These are phyloP conservation scores for Vaucheria bursata DNA, from an alignment of 352 stramenopile genomes.

Conservation along the genomic window DNA sequence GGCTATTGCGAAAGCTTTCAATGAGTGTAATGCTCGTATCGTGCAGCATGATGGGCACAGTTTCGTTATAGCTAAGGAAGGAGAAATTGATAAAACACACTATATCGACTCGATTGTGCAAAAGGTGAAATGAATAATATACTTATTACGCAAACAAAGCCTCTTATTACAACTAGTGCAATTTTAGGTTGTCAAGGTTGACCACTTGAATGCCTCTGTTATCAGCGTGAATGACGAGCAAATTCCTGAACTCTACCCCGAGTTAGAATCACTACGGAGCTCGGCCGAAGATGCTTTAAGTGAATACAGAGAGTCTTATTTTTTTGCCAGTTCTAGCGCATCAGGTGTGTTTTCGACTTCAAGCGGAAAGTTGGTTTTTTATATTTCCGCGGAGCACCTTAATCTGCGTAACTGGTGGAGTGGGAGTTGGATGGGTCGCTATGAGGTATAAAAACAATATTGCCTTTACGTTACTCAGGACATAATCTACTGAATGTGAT, in stretches of 20 bases:
- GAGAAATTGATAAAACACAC: neutral
- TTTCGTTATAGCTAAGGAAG: slow-evolving; percentile 5
- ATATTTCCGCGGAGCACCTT: slow-evolving; percentile 28
- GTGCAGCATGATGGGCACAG: neutral
- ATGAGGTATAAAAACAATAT: neutral
- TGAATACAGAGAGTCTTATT: neutral
- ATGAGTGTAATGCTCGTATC: neutral
- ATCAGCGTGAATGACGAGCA: neutral
- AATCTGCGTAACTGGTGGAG: slow-evolving; percentile 47
- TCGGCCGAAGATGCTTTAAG: neutral
- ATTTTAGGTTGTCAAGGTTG: neutral
- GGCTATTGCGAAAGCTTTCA: neutral
- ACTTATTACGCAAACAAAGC: neutral
- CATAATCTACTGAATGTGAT: too few species aligned
- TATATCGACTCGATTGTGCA: neutral
- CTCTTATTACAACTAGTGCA: neutral
- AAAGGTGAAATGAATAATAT: neutral
- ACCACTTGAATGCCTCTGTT: neutral
- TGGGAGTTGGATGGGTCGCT: slow-evolving; percentile 34
- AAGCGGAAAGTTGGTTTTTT: slow-evolving; percentile 17
- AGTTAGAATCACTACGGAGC: neutral
- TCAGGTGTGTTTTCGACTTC: slow-evolving; percentile 17
- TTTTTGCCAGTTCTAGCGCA: neutral
- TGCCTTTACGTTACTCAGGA: too few species aligned
- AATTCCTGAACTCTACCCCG: neutral